These are phyloP conservation scores for Triticum turgidum DNA, from an alignment of 176 grass and related monocot species.

Conservation along the genomic window DNA sequence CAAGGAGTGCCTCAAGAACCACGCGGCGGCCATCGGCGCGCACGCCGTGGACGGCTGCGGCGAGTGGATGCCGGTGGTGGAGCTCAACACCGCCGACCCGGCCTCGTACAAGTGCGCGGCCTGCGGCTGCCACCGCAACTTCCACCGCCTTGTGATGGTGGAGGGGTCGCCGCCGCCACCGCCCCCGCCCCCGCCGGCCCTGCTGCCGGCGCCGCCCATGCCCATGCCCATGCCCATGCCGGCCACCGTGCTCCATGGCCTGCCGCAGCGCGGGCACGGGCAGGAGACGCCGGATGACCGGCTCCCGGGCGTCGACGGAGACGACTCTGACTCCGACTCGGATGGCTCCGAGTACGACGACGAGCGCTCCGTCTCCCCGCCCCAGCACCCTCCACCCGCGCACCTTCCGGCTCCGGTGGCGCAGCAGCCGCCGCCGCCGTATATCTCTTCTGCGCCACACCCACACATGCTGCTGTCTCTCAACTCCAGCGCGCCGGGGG, in stretches of 20 bases:
- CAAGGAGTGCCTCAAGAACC: conserved; percentile 98
- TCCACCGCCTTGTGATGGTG: conserved; percentile 65
- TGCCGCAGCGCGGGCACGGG: conserved; percentile 27
- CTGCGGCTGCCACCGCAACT: conserved; percentile 97
- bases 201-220: conserved; percentile 6
- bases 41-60: conserved; percentile 92
- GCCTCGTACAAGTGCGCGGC: conserved; percentile 76
- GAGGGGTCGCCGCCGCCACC: conserved; percentile 22
- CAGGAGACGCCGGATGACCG: conserved; percentile 41
- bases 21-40: conserved; percentile 79
- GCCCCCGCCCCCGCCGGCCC: neutral
- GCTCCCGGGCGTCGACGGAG: conserved; percentile 48
- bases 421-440: conserved; percentile 39
- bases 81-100: conserved; percentile 51
- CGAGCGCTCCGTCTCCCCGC: conserved; percentile 45
- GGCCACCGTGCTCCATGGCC: conserved; percentile 20
- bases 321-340: conserved; percentile 52
- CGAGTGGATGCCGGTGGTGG: conserved; percentile 77
- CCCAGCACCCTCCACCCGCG: conserved; percentile 24
- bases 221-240: neutral
- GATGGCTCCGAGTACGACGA: conserved; percentile 66
- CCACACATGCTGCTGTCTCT: conserved; percentile 93
- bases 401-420: conserved; percentile 44
- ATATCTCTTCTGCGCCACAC: conserved; percentile 65
- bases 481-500: conserved; percentile 44